phyloP scores from a whole-genome alignment of 352 stramenopile genomes.

The Phytophthora idaei region DNA sequence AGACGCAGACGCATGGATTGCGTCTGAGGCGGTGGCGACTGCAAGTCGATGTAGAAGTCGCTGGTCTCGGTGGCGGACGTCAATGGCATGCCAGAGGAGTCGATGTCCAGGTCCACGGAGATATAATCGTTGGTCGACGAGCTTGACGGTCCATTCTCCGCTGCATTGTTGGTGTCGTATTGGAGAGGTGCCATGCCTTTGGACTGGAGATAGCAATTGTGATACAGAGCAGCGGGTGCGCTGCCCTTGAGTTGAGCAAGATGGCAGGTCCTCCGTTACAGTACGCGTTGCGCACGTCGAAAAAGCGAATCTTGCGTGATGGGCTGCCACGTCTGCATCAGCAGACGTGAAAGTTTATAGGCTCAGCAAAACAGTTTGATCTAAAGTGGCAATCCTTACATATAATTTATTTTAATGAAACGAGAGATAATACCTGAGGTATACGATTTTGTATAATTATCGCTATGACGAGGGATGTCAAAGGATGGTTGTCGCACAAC shows the following conservation, averaged over 20 bases:
- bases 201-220: slow-evolving; percentile 16
- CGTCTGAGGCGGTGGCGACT: slow-evolving; percentile 33
- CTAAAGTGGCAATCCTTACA: neutral
- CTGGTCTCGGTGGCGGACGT: slow-evolving; percentile 23
- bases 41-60: slow-evolving; percentile 36
- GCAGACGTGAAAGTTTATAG: slow-evolving; percentile 1
- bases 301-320: slow-evolving; percentile 17
- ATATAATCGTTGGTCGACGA: slow-evolving; percentile 18
- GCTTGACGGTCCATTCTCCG: slow-evolving; percentile 15
- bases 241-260: slow-evolving; percentile 6
- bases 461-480: slow-evolving; percentile 17
- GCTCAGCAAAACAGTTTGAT: neutral
- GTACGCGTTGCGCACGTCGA: slow-evolving; percentile 23
- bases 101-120: slow-evolving; percentile 28
- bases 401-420: neutral
- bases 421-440: slow-evolving; percentile 8
- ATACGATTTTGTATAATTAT: neutral
- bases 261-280: slow-evolving; percentile 4
- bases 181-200: slow-evolving; percentile 20
- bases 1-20: slow-evolving; percentile 52
- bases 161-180: slow-evolving; percentile 16
- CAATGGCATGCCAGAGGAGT: slow-evolving; percentile 21
- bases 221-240: neutral
- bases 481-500: slow-evolving; percentile 18
- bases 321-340: slow-evolving; percentile 27